These are phyloP conservation scores for Mesotaenium endlicherianum DNA, from an alignment of 139 green algal genomes.

Conservation along the genomic window DNA sequence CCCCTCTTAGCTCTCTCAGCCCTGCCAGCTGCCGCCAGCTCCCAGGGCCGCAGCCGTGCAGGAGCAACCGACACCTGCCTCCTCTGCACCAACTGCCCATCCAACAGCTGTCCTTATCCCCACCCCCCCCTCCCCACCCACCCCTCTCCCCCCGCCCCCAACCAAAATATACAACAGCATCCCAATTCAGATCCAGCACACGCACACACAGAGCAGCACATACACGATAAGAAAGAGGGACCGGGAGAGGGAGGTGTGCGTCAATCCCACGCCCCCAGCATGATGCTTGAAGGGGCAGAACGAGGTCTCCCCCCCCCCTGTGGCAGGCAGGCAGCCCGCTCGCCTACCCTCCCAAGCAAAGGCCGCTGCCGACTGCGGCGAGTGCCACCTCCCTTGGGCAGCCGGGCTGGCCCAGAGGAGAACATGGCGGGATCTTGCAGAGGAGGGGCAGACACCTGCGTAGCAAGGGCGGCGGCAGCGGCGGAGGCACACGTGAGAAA, in stretches of 20 bases:
- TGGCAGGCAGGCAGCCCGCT: not conserved
- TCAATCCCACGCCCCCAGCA: not conserved
- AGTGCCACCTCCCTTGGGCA: not conserved
- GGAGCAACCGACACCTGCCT: conserved; percentile 5
- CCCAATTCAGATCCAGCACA: not conserved
- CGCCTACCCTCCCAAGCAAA: not conserved
- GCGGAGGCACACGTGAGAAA: conserved; percentile 14
- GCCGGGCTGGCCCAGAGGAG: not conserved
- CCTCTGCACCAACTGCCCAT: not conserved
- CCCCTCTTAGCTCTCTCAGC: not conserved
- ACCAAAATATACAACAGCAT: not conserved
- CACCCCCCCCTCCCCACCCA: not conserved
- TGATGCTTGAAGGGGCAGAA: not conserved
- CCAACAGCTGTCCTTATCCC: not conserved
- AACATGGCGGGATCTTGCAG: not conserved
- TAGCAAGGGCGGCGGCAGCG: conserved; percentile 4
- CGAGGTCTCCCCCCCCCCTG: not conserved
- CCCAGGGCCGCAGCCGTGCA: not conserved
- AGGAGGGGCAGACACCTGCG: not conserved
- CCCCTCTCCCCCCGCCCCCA: not conserved
- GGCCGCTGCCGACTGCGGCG: not conserved
- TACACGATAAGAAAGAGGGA: not conserved
- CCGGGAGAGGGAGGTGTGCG: not conserved
- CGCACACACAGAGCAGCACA: not conserved
- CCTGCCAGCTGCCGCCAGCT: not conserved